Base-by-base conservation (phyloP, 202 grass and related monocot genomes). In the Setaria italica region DNA sequence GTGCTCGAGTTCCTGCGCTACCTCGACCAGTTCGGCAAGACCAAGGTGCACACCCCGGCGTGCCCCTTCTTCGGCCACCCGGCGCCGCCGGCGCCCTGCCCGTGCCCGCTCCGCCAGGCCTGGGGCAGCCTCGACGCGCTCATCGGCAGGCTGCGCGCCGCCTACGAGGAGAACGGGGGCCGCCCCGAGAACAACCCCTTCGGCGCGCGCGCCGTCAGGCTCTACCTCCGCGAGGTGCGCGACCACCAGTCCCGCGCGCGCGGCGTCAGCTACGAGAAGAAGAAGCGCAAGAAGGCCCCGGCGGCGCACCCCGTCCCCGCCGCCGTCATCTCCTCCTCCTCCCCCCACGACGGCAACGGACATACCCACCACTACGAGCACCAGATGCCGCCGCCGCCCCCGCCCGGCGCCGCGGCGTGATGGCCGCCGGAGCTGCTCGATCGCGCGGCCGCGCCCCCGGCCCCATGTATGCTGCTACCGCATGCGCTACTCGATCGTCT, bases 11-110 rank as follows among this genome's bases (percentile, higher is more conserved):
- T 98, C 86, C 90, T 98, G 47, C 91, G 95, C 46, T 98, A 98
- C 86, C 95, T 98, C 2, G 95, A 98, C 85, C 95, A 98, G 85
- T 98, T 98, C 78, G 95, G 95, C 49, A 98, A 98, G 83, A 98
- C 95, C 72, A 98, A 98, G 84, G 93, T 98, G 72, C 95, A 98
- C 88, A 74, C 86, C 0, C 79, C 81, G 6, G 82, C 79, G 20
- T 98, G 95, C 87, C 93, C 95, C 62, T 98, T 98, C 86, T 98
- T 98, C 76, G 95, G 95, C 32, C 93, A 98, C 88, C 95, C 93
- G 25, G 49, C 53, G 57, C 95, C 95, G 2, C 95, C 93, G 4
- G 83, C 93, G 10, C 95, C 95, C 2, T 98, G 95, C 75, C 92
- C 95, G 16, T 99, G 96, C 84, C 96, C 96, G 67, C 91, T 99